These are phyloP conservation scores for Calocybe indica DNA, from an alignment of 768 basidiomycete species.

Conservation along the genomic window DNA sequence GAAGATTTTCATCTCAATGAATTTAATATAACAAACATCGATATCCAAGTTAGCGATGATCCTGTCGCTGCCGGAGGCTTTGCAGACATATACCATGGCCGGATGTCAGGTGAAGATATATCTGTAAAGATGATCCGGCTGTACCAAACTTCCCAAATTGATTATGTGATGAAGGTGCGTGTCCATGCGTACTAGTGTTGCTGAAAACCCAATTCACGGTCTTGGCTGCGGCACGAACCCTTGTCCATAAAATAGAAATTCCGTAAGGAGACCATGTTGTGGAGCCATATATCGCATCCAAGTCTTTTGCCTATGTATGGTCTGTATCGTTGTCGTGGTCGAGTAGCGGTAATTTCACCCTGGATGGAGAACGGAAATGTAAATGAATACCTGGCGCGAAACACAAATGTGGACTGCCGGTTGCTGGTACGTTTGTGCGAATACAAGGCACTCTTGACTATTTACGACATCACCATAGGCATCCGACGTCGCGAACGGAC, in stretches of 20 bases:
- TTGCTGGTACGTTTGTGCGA: neutral
- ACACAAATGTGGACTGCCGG: neutral
- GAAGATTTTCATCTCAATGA: slow-evolving; percentile 6
- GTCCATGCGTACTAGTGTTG: neutral
- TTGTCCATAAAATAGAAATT: neutral
- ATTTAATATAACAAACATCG: slow-evolving; percentile 1
- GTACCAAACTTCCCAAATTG: neutral
- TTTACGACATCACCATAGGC: no score
- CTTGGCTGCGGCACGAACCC: neutral
- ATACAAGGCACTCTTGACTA: no score
- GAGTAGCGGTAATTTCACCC: slow-evolving; percentile 3
- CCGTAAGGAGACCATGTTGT: slow-evolving; percentile 3
- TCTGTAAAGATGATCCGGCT: slow-evolving; percentile 9
- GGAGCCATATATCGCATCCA: slow-evolving; percentile 4
- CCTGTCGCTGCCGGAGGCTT: slow-evolving; percentile 4
- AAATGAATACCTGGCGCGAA: neutral
- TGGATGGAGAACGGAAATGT: slow-evolving; percentile 5
- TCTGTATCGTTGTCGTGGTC: neutral
- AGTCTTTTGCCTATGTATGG: slow-evolving; percentile 5
- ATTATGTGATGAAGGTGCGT: slow-evolving; percentile 5
- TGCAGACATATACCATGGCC: slow-evolving; percentile 7
- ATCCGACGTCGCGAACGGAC: slow-evolving; percentile 23
- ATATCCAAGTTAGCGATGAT: neutral
- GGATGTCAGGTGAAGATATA: slow-evolving; percentile 2
- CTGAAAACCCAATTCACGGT: neutral